Base-by-base conservation (phyloP, 176 grass and related monocot genomes). In the Thinopyrum elongatum region DNA sequence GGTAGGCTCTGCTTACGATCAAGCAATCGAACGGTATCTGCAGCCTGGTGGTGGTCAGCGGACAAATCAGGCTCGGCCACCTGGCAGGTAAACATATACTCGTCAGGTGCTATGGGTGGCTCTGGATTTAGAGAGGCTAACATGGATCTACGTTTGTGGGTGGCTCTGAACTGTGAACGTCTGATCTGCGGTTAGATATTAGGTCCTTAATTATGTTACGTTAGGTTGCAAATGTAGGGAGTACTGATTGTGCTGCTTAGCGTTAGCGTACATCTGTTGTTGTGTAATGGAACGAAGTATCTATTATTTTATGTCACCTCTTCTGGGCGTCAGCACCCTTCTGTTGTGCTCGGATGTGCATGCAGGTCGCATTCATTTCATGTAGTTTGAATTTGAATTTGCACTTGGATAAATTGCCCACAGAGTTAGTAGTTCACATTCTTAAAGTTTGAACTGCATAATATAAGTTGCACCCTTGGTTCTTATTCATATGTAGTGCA, bases 1-100 rank as follows among this genome's bases (percentile, higher is more conserved):
- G 27, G 95, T 89, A 60, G 97, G 97, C n/a, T 30, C 46, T 58
- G 94, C 92, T 74, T 99, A 99, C 53, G 84, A 28, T 41, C 68
- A 64, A 68, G 97, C 97, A 0, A 57, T 99, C 6, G 85, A 33
- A 13, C 90, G 92, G n/a, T 93, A 96, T 59, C 28, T 74, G 74
- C 69, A 69, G 80, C 38, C 62, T 27, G 34, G 86, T 26, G 88
- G 84, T 30, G 86, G 25, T 31, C 77, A 79, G 49, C 77, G 67
- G 77, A 64, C 83, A 28, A 15, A 11, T 34, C 76, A 87, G 49
- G 21, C 70, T 71, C 77, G 25, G 41, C 49, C 85, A 33, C 28
- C 81, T 13, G 70, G 38, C 35, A 71, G 70, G 77, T 82, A 77
- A 53, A 30, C 4, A 58, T 22, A 58, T 7, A 55, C 51, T 21